Evolutionary conservation across 1,284 basidiomycete genomes (phyloP).

Genomic region (Ustilago lituana): DNA sequence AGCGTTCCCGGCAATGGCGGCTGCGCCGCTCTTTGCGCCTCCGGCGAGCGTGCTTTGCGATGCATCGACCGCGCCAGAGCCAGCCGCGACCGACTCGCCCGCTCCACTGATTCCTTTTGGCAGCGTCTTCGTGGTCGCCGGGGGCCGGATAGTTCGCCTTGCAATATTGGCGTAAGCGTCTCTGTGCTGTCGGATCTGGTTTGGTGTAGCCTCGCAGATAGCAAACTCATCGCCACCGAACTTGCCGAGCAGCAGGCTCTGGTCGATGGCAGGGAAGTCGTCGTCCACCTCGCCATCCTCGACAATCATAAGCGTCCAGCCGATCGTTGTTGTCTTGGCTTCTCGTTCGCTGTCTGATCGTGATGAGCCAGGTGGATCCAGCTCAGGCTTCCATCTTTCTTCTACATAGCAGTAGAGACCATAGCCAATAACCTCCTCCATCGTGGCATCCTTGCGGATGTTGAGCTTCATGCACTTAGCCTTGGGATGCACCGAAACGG

Average conservation of each 20-base stretch:
- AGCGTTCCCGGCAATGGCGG: constrained; percentile 27
- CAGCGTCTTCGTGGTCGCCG: constrained; percentile 10
- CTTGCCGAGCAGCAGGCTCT: constrained; percentile 82
- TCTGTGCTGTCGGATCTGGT: constrained; percentile 84
- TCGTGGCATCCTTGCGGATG: constrained; percentile 85
- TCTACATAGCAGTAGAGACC: constrained; percentile 92
- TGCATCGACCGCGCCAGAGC: constrained; percentile 17
- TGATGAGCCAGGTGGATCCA: constrained; percentile 69
- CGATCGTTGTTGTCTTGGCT: constrained; percentile 77
- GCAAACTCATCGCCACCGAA: constrained; percentile 94
- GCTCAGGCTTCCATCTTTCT: constrained; percentile 79
- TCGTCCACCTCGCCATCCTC: constrained; percentile 99
- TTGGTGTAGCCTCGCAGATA: constrained; percentile 76
- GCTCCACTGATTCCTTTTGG: constrained; percentile 5
- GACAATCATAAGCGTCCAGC: constrained; percentile 94
- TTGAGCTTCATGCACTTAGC: constrained; percentile 70
- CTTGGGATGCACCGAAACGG: constrained; percentile 37
- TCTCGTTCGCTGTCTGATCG: constrained; percentile 72
- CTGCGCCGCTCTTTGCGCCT: constrained; percentile 21
- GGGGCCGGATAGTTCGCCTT: constrained; percentile 35
- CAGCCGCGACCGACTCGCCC: constrained; percentile 21
- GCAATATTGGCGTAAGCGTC: constrained; percentile 61
- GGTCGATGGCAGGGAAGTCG: constrained; percentile 95
- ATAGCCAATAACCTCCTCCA: constrained; percentile 95
- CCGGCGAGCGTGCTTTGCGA: constrained; percentile 24